Conservation (phyloP, 768 basidiomycete species). For the Cyclocybe aegerita region DNA sequence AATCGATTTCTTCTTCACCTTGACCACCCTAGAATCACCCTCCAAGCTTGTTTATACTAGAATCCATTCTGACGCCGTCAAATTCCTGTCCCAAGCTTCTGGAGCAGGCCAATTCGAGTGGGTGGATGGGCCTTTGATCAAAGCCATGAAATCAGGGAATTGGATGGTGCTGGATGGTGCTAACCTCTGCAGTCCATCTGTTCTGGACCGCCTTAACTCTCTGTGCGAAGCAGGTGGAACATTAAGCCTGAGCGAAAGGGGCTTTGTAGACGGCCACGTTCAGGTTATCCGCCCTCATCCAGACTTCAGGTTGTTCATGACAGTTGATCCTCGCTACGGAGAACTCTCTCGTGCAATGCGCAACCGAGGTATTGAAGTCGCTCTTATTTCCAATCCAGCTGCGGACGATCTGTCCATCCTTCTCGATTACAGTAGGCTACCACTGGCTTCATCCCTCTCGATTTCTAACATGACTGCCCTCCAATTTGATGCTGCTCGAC, state of each 20-base stretch:
- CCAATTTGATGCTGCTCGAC: slow-evolving; percentile 33
- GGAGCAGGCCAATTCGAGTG: slow-evolving; percentile 76
- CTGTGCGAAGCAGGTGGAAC: slow-evolving; percentile 87
- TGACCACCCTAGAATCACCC: slow-evolving; percentile 16
- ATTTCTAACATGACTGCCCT: slow-evolving; percentile 13
- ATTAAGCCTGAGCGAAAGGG: slow-evolving; percentile 87
- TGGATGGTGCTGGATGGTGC: slow-evolving; percentile 93
- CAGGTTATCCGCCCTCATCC: slow-evolving; percentile 81
- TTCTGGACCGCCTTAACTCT: slow-evolving; percentile 94
- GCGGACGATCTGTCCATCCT: slow-evolving; percentile 49
- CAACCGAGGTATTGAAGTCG: slow-evolving; percentile 91
- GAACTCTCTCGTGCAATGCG: slow-evolving; percentile 98
- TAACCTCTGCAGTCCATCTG: slow-evolving; percentile 93
- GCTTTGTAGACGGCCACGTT: slow-evolving; percentile 74
- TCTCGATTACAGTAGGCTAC: slow-evolving; percentile 50
- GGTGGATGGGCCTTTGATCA: slow-evolving; percentile 91
- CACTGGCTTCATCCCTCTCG: slow-evolving; percentile 16
- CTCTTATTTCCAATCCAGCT: slow-evolving; percentile 36
- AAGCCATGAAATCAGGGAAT: slow-evolving; percentile 80
- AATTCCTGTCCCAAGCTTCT: slow-evolving; percentile 21
- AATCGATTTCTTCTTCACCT: slow-evolving; percentile 10
- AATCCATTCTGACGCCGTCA: slow-evolving; percentile 17
- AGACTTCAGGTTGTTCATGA: slow-evolving; percentile 92
- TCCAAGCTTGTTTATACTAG: slow-evolving; percentile 7
- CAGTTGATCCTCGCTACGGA: slow-evolving; percentile 85